A percentile compares a stretch with the other conserved stretches of the same genome.
Conservation (phyloP, 345 rosid species). For the Corchorus capsularis region DNA sequence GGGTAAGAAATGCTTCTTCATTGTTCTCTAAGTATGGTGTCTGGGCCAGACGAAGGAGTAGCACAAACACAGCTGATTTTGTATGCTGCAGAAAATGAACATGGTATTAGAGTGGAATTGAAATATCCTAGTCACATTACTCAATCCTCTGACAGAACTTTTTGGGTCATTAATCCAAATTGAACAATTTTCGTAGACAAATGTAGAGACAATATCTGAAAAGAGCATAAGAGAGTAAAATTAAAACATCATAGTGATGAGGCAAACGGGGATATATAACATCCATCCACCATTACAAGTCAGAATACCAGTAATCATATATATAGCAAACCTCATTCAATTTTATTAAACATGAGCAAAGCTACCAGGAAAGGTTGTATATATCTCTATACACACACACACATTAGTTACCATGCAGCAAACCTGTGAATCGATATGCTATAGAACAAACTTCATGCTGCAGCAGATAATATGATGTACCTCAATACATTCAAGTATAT, state of each 20-base stretch:
- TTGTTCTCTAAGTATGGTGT: slow-evolving; percentile 53
- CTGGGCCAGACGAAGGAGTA: slow-evolving; percentile 81
- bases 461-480: background rate
- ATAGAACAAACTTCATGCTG: background rate
- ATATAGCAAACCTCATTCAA: background rate
- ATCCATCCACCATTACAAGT: background rate
- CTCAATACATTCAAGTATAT: background rate
- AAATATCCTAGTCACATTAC: background rate
- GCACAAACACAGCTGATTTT: slow-evolving; percentile 67
- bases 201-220: background rate
- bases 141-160: background rate
- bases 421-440: background rate
- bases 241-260: background rate
- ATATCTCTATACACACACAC: background rate
- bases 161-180: background rate
- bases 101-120: slow-evolving; percentile 22
- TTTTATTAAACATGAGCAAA: background rate
- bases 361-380: background rate
- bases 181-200: background rate
- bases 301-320: background rate
- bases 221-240: background rate
- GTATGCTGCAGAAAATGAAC: slow-evolving; percentile 51
- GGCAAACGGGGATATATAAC: background rate
- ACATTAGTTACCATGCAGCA: background rate
- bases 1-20: slow-evolving; percentile 56